Percentiles rank a stretch among this genome's conserved stretches.
Evolutionary conservation across 2,329 filamentous ascomycete genomes (phyloP).

Genomic region (Tolypocladium tropicale): DNA sequence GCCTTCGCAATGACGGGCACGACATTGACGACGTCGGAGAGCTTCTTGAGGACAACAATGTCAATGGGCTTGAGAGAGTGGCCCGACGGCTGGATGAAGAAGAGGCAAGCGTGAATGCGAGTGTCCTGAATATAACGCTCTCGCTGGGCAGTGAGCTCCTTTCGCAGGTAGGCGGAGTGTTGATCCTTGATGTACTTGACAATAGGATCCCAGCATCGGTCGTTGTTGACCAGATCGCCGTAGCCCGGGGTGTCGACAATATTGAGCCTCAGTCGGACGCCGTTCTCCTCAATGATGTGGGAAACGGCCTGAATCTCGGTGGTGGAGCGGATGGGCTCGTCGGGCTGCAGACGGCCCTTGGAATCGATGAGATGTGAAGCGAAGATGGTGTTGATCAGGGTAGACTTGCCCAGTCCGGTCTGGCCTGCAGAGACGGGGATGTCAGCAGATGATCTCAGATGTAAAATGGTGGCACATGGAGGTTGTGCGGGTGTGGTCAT

Average conservation of each 20-base stretch:
- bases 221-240: constrained; percentile 98
- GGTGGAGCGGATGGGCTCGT: constrained; percentile 87
- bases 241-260: constrained; percentile 99
- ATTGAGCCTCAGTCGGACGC: constrained; percentile 92
- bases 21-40: constrained; percentile 98
- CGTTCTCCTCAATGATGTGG: constrained; percentile 99
- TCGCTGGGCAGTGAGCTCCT: constrained; percentile 97
- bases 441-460: constrained; percentile 5
- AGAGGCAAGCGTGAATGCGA: constrained; percentile 97
- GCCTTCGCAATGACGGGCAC: constrained; percentile 98
- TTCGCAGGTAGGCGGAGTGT: constrained; percentile 97
- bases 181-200: constrained; percentile 99
- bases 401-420: constrained; percentile 97
- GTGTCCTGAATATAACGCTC: constrained; percentile 99
- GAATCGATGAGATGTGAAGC: constrained; percentile 98
- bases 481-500: not conserved
- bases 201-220: constrained; percentile 99
- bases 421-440: constrained; percentile 53
- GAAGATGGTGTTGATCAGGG: constrained; percentile 99
- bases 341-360: constrained; percentile 86
- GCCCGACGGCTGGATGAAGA: constrained; percentile 98
- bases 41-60: constrained; percentile 98
- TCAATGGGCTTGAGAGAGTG: constrained; percentile 99
- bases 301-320: constrained; percentile 98
- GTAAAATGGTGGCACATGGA: not conserved